phyloP scores from a whole-genome alignment of 306 rosid species.

The Cicer pinnatifidum region DNA sequence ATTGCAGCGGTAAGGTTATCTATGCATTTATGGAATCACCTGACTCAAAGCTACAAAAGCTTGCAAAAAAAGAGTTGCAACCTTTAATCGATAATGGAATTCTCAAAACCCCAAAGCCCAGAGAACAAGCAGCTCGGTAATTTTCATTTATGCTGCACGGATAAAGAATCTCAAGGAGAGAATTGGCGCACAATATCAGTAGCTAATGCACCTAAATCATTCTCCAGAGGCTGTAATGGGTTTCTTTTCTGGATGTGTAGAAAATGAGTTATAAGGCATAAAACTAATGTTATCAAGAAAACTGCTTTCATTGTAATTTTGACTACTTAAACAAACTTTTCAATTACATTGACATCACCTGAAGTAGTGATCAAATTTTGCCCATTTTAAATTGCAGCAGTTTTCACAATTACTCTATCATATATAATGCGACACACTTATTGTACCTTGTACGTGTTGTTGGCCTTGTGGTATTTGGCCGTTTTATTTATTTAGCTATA shows the following conservation, averaged over 20 bases:
- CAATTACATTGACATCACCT: constrained; percentile 4
- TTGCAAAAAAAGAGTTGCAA: constrained; percentile 70
- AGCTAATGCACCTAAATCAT: constrained; percentile 13
- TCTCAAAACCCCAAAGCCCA: constrained; percentile 54
- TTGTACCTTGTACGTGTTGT: not conserved
- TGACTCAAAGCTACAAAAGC: constrained; percentile 55
- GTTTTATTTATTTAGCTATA: not conserved
- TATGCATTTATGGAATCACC: constrained; percentile 81
- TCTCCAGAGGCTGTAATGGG: not conserved
- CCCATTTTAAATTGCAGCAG: not conserved
- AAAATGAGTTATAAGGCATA: constrained; percentile 34
- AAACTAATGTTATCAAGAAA: constrained; percentile 37
- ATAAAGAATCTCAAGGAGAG: constrained; percentile 25
- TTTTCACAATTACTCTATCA: not conserved
- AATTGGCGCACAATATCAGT: constrained; percentile 10
- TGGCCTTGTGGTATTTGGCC: not conserved
- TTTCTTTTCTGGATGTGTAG: constrained; percentile 28
- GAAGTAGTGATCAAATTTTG: not conserved
- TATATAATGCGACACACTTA: not conserved
- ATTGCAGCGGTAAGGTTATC: constrained; percentile 80
- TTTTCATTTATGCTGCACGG: constrained; percentile 33
- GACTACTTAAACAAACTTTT: constrained; percentile 21
- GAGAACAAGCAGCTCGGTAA: constrained; percentile 40
- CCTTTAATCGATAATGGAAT: constrained; percentile 65
- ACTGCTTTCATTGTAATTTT: constrained; percentile 36